Evolutionary conservation across 2,329 filamentous ascomycete species (phyloP), one percentile per base, ranked within the genome.

Genomic region (Arthroderma uncinatum): DNA sequence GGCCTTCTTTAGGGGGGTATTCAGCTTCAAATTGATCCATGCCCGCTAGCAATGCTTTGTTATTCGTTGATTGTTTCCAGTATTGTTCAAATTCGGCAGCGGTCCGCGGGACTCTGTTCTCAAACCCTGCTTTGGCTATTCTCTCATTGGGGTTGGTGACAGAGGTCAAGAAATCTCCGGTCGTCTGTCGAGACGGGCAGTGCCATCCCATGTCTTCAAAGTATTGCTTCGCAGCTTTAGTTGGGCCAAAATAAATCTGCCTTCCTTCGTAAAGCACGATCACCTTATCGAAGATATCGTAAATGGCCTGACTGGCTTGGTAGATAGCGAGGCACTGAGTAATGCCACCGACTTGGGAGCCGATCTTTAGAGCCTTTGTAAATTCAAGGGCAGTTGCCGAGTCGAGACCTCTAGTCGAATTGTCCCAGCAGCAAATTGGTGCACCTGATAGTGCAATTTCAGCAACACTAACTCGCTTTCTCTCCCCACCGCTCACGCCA

Each of bases 221-320:
- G 69, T 82, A 90, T 0, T 67, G 67, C 63, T 79, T 83, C 0
- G 86, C 87, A 1, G 74, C 67, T 4, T 64, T 66, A 0, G 82
- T 79, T 0, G 80, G 79, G 0, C 87, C 88, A 61, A 85, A 91
- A 72, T 82, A 92, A 60, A 91, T 91, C 65, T 91, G 81, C 0
- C 84, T 79, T 0, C 87, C 88, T 65, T 90, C 84, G 64, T 91
- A 89, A 0, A 91, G 73, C 0, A 92, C 84, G 0, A 83, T 77
- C 0, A 81, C 82, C 67, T 90, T 90, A 71, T 92, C 86, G 63
- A 92, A 91, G 14, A 82, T 71, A 57, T 84, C 79, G 57, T 78
- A 78, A 12, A 78, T 75, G 44, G 69, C 72, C 59, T 79, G 75
- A 12, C 74, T 75, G 16, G 76, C 76, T 62, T 79, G 76, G 64